Base-by-base conservation (phyloP, 2,329 filamentous ascomycete species). In the Fusarium sp. region DNA sequence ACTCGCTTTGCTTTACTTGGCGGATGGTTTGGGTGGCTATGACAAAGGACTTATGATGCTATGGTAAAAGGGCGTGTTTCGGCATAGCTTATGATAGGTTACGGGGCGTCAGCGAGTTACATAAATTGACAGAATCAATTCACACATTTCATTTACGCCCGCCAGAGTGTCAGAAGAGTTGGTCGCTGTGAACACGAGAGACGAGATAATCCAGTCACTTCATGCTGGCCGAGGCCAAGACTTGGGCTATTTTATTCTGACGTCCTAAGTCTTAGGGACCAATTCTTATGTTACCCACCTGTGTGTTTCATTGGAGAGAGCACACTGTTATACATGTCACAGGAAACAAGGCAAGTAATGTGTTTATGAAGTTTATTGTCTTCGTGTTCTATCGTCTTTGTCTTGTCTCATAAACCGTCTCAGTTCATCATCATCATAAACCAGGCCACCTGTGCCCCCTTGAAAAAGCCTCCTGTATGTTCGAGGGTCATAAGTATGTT, bases 91-190 rank as follows among this genome's bases (percentile, higher is more conserved):
- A 57, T 32, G 53, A 59, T 29, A 44, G 40, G 29, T 10, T 40
- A n/a, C n/a, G 9, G 40, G 24, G 60, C 44, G 51, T 49, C 24
- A 61, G 72, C 66, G 62, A 65, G 53, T 69, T 61, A 67, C 63
- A 70, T 73, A 74, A 41, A 75, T 74, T 74, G 72, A 61, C 45
- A 71, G 52, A 53, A 69, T 67, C 57, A 65, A 71, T 66, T 60
- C 32, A 63, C 30, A 51, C 25, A 44, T 57, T 59, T 46, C 14
- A 46, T 18, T 13, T 22, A 68, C 9, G 27, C 12, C 10, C 5
- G 5, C 3, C 6, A 7, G 9, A 9, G 3, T 25, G n/a, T 32
- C 4, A 2, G 4, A 30, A 7, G 18, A 30, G 0, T 12, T 16
- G 6, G 3, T 0, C 5, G 7, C 10, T 32, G 14, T 18, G n/a